phyloP scores from a whole-genome alignment of 139 green algal species.

The Dunaliella primolecta region DNA sequence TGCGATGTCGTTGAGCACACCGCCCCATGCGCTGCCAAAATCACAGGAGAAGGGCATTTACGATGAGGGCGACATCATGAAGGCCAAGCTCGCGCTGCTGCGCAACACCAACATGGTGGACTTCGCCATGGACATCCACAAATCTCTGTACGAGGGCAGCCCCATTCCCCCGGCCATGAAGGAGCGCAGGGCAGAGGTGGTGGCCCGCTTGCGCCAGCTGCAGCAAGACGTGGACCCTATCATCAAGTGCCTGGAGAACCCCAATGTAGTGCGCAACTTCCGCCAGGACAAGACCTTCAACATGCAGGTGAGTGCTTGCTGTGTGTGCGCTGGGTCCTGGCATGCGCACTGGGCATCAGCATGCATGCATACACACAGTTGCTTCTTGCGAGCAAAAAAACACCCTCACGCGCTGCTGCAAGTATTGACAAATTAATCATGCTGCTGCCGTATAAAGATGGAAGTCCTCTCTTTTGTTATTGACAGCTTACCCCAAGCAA shows the following conservation, averaged over 20 bases:
- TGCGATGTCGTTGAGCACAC: too few relatives aligned
- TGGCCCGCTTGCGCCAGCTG: slow-evolving; percentile 63
- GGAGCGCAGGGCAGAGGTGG: slow-evolving; percentile 58
- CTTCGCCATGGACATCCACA: slow-evolving; percentile 97
- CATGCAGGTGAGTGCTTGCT: slow-evolving; percentile 58
- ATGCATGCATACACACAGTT: too few relatives aligned
- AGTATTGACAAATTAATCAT: not conserved
- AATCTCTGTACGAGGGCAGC: slow-evolving; percentile 72
- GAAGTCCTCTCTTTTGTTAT: too few relatives aligned
- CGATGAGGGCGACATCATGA: slow-evolving; percentile 79
- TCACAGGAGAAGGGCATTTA: slow-evolving; percentile 73
- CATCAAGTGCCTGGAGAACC: slow-evolving; percentile 87
- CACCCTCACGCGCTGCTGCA: not conserved
- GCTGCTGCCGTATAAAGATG: too few relatives aligned
- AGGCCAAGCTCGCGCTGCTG: slow-evolving; percentile 93
- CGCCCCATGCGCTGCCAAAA: too few relatives aligned
- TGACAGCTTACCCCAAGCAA: too few relatives aligned
- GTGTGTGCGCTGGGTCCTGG: not conserved
- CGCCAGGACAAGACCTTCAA: slow-evolving; percentile 92
- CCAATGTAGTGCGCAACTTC: slow-evolving; percentile 82
- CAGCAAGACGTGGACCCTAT: slow-evolving; percentile 81
- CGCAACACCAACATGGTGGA: slow-evolving; percentile 97
- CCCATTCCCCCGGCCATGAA: slow-evolving; percentile 64
- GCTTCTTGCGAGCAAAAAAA: too few relatives aligned
- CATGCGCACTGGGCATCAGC: not conserved